A percentile compares a stretch with the other conserved stretches of the same genome.
These are phyloP conservation scores for Pleurotus ostreatus DNA, from an alignment of 768 basidiomycete genomes.

Conservation along the genomic window DNA sequence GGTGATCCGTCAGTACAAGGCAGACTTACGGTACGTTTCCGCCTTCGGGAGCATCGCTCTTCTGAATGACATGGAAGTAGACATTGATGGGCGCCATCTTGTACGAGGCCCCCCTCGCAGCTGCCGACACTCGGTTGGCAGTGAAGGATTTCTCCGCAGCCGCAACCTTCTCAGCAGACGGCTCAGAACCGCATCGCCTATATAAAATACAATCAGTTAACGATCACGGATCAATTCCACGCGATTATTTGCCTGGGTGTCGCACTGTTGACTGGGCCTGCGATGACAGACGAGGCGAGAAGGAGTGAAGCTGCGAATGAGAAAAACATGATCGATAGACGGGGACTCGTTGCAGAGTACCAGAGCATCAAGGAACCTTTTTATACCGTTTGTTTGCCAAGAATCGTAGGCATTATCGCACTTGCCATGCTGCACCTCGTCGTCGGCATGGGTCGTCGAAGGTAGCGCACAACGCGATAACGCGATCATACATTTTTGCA, in stretches of 20 bases:
- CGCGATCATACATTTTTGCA: neutral
- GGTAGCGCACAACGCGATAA: neutral
- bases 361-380: neutral
- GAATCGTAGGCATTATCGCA: neutral
- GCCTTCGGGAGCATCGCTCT: slow-evolving; percentile 25
- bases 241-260: slow-evolving; percentile 12
- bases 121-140: slow-evolving; percentile 29
- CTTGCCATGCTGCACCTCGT: neutral
- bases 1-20: no score
- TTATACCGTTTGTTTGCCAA: slow-evolving; percentile 2
- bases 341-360: neutral
- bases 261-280: slow-evolving; percentile 17
- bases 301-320: slow-evolving; percentile 18
- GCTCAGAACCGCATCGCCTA: slow-evolving; percentile 35
- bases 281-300: slow-evolving; percentile 22
- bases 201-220: slow-evolving; percentile 1
- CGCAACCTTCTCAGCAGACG: slow-evolving; percentile 29
- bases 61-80: slow-evolving; percentile 31
- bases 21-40: slow-evolving; percentile 43
- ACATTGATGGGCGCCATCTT: slow-evolving; percentile 16
- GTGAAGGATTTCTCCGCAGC: slow-evolving; percentile 37
- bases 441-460: neutral
- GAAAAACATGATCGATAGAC: neutral
- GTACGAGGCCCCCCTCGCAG: neutral
- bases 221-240: slow-evolving; percentile 9